Percentiles rank a stretch among this genome's conserved stretches.
These are phyloP conservation scores for Picea abies DNA, from an alignment of 83 land plant genomes.

Conservation along the genomic window DNA sequence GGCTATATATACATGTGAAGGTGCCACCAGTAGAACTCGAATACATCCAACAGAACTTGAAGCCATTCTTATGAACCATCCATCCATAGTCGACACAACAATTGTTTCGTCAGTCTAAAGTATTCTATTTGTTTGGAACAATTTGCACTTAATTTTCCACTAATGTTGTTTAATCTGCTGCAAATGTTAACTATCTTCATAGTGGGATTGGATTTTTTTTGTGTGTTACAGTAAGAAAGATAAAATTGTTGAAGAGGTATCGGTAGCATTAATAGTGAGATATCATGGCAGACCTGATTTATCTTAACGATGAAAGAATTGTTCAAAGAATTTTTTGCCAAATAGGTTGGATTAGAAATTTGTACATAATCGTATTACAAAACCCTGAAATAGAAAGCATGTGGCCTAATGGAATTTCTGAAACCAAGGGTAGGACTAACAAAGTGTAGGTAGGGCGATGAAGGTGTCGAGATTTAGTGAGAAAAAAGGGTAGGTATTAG, in stretches of 20 bases:
- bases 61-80: conserved; percentile 60
- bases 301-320: conserved; percentile 59
- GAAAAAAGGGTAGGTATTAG: no score
- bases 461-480: no score
- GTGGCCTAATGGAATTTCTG: no score
- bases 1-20: conserved; percentile 13
- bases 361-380: no score
- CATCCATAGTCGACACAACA: conserved; percentile 72
- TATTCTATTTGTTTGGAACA: not conserved
- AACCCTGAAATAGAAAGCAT: no score
- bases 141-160: no score
- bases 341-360: no score
- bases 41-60: conserved; percentile 82
- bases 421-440: no score
- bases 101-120: conserved; percentile 67
- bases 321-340: not conserved
- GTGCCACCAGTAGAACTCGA: conserved; percentile 73
- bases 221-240: conserved; percentile 54
- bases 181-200: no score
- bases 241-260: conserved; percentile 81
- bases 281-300: conserved; percentile 32
- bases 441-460: no score
- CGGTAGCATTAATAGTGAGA: conserved; percentile 79
- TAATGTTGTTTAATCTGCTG: no score
- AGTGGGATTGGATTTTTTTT: no score